Conservation (phyloP, 352 stramenopile genomes). For the Phytophthora rubi region DNA sequence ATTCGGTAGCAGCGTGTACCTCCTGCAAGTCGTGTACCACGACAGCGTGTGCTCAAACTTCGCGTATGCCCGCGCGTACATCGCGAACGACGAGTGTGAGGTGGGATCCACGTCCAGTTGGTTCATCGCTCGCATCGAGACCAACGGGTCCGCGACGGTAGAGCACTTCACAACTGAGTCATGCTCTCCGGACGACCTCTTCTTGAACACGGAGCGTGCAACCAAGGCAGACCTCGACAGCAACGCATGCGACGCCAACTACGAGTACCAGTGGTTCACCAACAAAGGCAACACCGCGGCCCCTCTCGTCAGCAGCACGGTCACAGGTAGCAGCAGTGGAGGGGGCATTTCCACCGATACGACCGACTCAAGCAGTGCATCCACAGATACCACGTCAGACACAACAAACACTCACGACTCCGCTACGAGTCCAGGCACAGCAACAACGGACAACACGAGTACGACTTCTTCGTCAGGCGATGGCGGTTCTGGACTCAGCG, state of each 20-base stretch:
- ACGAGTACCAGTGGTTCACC: slow-evolving; percentile 19
- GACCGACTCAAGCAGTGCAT: neutral
- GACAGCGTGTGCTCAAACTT: slow-evolving; percentile 15
- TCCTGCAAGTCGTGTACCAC: slow-evolving; percentile 10
- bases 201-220: neutral
- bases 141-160: slow-evolving; percentile 9
- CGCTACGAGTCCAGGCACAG: neutral
- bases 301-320: slow-evolving; percentile 6
- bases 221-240: neutral
- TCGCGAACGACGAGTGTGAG: slow-evolving; percentile 16
- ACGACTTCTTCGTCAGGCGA: neutral
- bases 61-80: slow-evolving; percentile 13
- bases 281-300: slow-evolving; percentile 33
- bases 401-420: neutral
- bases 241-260: slow-evolving; percentile 2
- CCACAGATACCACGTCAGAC: neutral
- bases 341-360: neutral
- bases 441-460: slow-evolving; percentile 1
- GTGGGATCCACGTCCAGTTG: slow-evolving; percentile 2
- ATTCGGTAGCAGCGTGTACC: slow-evolving; percentile 10
- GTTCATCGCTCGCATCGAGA: slow-evolving; percentile 5
- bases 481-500: neutral
- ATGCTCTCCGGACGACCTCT: slow-evolving; percentile 11
- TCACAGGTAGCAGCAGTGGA: neutral
- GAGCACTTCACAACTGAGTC: slow-evolving; percentile 1